Conservation (phyloP, 805 yeast genomes). For the Candida tammaniensis region DNA sequence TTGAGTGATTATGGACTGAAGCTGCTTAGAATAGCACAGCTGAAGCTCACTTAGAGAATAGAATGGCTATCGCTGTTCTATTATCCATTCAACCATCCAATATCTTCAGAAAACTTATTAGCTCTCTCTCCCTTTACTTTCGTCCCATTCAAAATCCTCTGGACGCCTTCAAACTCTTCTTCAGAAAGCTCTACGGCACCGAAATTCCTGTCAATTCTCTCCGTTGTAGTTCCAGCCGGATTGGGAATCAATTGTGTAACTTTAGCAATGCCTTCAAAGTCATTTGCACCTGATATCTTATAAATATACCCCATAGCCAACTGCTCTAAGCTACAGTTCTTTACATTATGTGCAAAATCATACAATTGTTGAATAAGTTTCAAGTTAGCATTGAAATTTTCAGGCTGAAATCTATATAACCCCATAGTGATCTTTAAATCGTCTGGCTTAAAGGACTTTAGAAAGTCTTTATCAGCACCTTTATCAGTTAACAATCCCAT, state of each 20-base stretch:
- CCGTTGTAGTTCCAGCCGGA: constrained; percentile 67
- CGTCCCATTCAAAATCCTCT: no score
- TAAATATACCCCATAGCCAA: constrained; percentile 33
- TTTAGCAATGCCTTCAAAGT: constrained; percentile 37
- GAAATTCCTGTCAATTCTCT: constrained; percentile 61
- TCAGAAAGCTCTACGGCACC: constrained; percentile 43
- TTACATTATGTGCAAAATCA: background rate
- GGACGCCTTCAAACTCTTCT: no score
- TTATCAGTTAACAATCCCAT: constrained; percentile 74
- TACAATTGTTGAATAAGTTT: constrained; percentile 44
- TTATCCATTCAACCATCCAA: no score
- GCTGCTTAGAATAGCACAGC: no score
- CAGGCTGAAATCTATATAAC: constrained; percentile 51
- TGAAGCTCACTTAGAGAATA: no score
- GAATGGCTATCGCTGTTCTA: no score
- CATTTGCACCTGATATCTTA: constrained; percentile 64
- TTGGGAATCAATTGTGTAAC: constrained; percentile 68
- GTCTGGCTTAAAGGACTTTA: constrained; percentile 1
- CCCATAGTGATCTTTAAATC: constrained; percentile 4
- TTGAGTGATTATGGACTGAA: no score
- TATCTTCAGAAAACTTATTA: no score
- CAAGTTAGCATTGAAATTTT: constrained; percentile 54
- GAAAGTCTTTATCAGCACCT: constrained; percentile 30
- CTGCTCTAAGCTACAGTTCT: background rate
- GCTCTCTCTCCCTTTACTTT: no score